Evolutionary conservation across 352 stramenopile species (phyloP), one percentile per base, ranked within the genome.

Genomic region (Globisporangium iwayamae): DNA sequence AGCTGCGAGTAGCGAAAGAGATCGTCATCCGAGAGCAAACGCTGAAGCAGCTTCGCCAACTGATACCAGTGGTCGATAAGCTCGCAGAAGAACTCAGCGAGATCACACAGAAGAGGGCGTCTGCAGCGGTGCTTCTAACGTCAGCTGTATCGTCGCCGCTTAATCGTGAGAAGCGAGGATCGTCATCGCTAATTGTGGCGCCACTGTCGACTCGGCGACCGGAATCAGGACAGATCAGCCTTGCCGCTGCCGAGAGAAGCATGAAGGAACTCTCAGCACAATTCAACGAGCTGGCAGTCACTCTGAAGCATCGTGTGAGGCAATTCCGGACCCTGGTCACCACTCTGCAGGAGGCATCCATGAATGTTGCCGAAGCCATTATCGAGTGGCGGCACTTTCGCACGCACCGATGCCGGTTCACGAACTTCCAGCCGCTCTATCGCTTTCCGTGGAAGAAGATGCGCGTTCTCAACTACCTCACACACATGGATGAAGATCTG

Each of bases 1-100:
- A 88, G 34, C 55, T 90, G 8, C 60, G 66, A 30, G 72, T 83
- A 38, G 81, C 70, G 14, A 90, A 87, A 60, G 73, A 85, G 16
- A 85, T 90, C 50, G 71, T 87, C 57, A 67, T 83, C 63, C 76
- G 81, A 5, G 78, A 90, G 20, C 77, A 88, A 46, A 61, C 77
- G n/a, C 62, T 84, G 18, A 65, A 75, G 4, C 76, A 90, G 45
- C 58, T 90, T 34, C 69, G 71, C 7, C 66, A 81, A 3, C 32
- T 58, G 0, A n/a, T 70, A 3, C 50, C 56, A 1, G 16, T 65
- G 2, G 61, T 87, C 47, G 60, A 82, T 13, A 46, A 30, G 6
- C 43, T 86, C 20, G 61, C 71, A 14, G 54, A 43, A 4, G 73
- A 87, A 14, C 62, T 85, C 32, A n/a, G 70, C 2, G 62, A 70